Conservation (phyloP, 805 yeast species). For the Wickerhamiella sorbophila region DNA sequence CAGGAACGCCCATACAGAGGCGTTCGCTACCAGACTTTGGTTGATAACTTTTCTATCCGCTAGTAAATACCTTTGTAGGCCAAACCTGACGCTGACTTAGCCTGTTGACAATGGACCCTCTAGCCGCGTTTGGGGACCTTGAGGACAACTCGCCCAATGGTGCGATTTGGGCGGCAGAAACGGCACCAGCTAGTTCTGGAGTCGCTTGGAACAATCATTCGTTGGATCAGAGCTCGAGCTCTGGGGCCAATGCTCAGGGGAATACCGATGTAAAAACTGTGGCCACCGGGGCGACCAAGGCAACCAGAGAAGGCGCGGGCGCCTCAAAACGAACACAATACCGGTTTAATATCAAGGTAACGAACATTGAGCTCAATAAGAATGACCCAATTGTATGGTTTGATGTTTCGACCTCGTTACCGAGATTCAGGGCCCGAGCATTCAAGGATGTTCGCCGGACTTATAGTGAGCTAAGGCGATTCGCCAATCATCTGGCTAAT, state of each 20-base stretch:
- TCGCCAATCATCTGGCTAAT: conserved; percentile 62
- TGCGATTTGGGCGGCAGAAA: conserved; percentile 1
- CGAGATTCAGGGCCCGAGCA: conserved; percentile 53
- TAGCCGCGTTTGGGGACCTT: conserved; percentile 17
- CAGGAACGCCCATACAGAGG: conserved; percentile 76
- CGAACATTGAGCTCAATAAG: conserved; percentile 57
- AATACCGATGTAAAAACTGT: neutral
- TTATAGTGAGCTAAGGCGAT: conserved; percentile 56
- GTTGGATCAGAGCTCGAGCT: neutral
- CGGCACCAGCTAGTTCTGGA: neutral
- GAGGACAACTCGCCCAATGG: conserved; percentile 22
- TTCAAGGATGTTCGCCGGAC: conserved; percentile 72
- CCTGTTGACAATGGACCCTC: neutral
- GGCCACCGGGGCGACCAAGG: neutral
- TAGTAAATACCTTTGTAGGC: conserved; percentile 7
- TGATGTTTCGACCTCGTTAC: conserved; percentile 54
- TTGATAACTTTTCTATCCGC: conserved; percentile 38
- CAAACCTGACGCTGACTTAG: neutral
- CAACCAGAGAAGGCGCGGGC: neutral
- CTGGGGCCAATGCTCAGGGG: neutral
- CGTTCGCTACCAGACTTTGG: conserved; percentile 62
- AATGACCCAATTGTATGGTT: conserved; percentile 66
- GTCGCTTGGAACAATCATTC: neutral
- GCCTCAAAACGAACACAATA: conserved; percentile 19
- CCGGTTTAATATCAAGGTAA: conserved; percentile 41